Evolutionary conservation across 2,329 filamentous ascomycete species (phyloP).

Genomic region (Phyllachora maydis): DNA sequence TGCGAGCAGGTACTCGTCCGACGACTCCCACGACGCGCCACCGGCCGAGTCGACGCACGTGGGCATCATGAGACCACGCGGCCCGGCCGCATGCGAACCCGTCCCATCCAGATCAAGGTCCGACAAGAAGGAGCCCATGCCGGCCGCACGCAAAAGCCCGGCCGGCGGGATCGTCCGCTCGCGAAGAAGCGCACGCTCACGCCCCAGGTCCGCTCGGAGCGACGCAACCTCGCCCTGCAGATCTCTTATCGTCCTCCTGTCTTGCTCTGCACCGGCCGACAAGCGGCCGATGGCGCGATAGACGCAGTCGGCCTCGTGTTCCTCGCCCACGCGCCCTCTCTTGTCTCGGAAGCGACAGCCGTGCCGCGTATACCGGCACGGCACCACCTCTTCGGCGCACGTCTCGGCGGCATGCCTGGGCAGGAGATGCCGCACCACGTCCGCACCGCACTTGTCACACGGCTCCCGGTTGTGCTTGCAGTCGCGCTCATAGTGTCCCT

Average conservation of each 20-base stretch:
- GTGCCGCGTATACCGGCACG: conserved; percentile 25
- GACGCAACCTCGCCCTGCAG: conserved; percentile 10
- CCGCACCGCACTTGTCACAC: conserved; percentile 26
- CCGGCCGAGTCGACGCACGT: no score
- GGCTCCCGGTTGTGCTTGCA: conserved; percentile 24
- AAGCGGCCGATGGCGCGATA: conserved; percentile 27
- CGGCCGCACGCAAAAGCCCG: no score
- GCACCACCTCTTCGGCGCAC: conserved; percentile 18
- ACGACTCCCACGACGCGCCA: conserved; percentile 13
- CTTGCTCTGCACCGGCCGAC: conserved; percentile 23
- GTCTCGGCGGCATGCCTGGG: conserved; percentile 22
- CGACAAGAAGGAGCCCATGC: conserved; percentile 3
- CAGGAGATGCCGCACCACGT: conserved; percentile 21
- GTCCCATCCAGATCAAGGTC: conserved; percentile 4
- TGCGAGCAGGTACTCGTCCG: conserved; percentile 19
- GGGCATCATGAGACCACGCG: no score
- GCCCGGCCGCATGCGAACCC: no score
- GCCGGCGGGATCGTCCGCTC: no score
- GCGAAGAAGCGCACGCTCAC: no score
- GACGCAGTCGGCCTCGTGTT: conserved; percentile 25
- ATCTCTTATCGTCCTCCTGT: conserved; percentile 17
- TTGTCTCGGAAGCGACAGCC: conserved; percentile 22
- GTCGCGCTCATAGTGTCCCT: conserved; percentile 18
- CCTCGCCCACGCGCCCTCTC: conserved; percentile 17
- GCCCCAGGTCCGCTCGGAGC: conserved; percentile 17